A percentile compares a stretch with the other conserved stretches of the same genome.
Evolutionary conservation across 805 yeast species (phyloP).

Genomic region (Wickerhamomyces xylosicus): DNA sequence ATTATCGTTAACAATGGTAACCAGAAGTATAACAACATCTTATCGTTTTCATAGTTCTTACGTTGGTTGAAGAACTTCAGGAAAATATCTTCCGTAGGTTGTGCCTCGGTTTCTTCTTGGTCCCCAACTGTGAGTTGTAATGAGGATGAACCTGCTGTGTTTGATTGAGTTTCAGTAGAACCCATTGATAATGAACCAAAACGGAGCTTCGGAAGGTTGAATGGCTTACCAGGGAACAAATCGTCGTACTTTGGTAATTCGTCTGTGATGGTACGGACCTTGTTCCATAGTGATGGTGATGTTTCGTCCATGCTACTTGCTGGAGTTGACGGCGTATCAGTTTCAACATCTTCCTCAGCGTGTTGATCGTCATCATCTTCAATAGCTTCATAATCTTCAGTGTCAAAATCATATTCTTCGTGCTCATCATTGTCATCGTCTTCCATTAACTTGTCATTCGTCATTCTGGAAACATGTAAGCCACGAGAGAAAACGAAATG

Average conservation of each 20-base stretch:
- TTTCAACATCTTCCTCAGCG: background rate
- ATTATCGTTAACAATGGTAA: conserved; percentile 61
- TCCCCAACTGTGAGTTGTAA: conserved; percentile 2
- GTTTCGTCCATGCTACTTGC: conserved; percentile 10
- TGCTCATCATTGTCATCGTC: conserved; percentile 16
- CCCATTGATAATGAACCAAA: conserved; percentile 7
- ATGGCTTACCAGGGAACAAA: conserved; percentile 40
- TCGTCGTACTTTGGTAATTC: conserved; percentile 68
- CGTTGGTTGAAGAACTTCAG: conserved; percentile 31
- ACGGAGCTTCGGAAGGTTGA: conserved; percentile 11
- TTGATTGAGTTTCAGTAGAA: background rate
- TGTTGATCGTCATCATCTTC: conserved; percentile 1
- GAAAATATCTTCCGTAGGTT: conserved; percentile 21
- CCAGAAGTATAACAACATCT: conserved; percentile 86
- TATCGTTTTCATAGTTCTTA: conserved; percentile 53
- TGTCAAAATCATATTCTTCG: conserved; percentile 7
- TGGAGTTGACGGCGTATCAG: background rate
- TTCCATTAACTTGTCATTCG: conserved; percentile 20
- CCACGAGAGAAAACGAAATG: conserved; percentile 18
- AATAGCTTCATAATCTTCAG: conserved; percentile 16
- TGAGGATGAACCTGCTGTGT: conserved; percentile 1
- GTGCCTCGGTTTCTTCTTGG: conserved; percentile 4
- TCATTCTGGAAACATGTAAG: conserved; percentile 24
- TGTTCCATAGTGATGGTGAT: conserved; percentile 28
- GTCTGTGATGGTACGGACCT: conserved; percentile 20